Percentiles rank a stretch among this genome's conserved stretches.
Evolutionary conservation across 2,329 filamentous ascomycete species (phyloP).

Genomic region (Trichoderma endophyticum): DNA sequence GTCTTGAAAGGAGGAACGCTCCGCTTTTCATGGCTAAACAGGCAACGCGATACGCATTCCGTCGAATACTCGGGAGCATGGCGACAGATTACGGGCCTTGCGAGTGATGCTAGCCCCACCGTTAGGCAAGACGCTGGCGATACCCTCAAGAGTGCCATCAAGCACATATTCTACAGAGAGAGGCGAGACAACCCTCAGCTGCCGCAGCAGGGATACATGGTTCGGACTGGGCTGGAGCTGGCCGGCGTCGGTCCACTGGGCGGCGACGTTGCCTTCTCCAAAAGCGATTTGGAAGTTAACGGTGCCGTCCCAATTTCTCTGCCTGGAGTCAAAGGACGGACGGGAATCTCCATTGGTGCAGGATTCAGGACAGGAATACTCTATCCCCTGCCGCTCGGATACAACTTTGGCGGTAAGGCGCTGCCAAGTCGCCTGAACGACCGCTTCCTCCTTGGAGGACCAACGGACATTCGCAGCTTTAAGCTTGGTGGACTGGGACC

Average conservation of each 20-base stretch:
- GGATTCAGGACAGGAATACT: slow-evolving; percentile 79
- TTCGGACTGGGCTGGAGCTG: slow-evolving; percentile 77
- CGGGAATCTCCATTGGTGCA: slow-evolving; percentile 77
- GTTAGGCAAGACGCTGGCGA: slow-evolving; percentile 85
- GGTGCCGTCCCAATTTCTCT: slow-evolving; percentile 71
- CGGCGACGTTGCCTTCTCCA: slow-evolving; percentile 92
- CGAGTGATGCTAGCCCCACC: slow-evolving; percentile 71
- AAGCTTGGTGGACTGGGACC: slow-evolving; percentile 85
- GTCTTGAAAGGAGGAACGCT: slow-evolving; percentile 72
- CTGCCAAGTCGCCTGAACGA: slow-evolving; percentile 82
- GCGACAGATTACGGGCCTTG: slow-evolving; percentile 82
- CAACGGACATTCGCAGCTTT: slow-evolving; percentile 93
- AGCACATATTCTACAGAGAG: slow-evolving; percentile 78
- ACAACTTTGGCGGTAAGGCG: slow-evolving; percentile 47
- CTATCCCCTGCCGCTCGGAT: slow-evolving; percentile 72
- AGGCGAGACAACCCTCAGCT: slow-evolving; percentile 80
- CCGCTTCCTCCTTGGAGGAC: slow-evolving; percentile 90
- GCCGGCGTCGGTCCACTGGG: slow-evolving; percentile 79
- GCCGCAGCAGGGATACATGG: slow-evolving; percentile 75
- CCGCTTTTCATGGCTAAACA: slow-evolving; percentile 71
- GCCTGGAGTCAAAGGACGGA: slow-evolving; percentile 64
- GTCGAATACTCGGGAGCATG: slow-evolving; percentile 78
- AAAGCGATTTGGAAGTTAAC: slow-evolving; percentile 81
- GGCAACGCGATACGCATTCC: slow-evolving; percentile 67
- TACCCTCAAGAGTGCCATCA: slow-evolving; percentile 81